A percentile compares a stretch with the other conserved stretches of the same genome.
Evolutionary conservation across 2,329 filamentous ascomycete genomes (phyloP).

Genomic region (Aspergillus jensenii): DNA sequence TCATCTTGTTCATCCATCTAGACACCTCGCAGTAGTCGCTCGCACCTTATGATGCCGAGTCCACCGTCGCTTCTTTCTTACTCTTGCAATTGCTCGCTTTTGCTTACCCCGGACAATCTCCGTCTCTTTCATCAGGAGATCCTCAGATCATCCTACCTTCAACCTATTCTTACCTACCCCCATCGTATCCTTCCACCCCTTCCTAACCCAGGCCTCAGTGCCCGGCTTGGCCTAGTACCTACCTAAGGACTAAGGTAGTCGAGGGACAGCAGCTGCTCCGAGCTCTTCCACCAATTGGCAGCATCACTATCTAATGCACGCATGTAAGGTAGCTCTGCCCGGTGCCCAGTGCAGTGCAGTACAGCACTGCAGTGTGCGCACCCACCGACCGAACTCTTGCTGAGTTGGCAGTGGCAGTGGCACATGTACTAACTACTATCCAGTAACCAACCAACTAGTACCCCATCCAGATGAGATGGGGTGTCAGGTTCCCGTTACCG

Average conservation of each 20-base stretch:
- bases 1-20: background rate
- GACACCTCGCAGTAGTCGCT: background rate
- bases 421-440: background rate
- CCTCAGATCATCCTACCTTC: background rate
- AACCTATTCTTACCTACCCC: too few species aligned
- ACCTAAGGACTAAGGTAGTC: too few species aligned
- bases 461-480: background rate
- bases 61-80: too few species aligned
- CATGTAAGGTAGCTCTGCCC: background rate
- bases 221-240: too few species aligned
- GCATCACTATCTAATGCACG: background rate
- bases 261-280: too few species aligned
- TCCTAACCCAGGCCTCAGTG: too few species aligned
- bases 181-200: background rate
- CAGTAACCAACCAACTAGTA: background rate
- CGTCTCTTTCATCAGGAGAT: background rate
- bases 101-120: background rate
- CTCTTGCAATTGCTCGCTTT: too few species aligned
- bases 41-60: too few species aligned
- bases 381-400: background rate
- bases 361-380: background rate
- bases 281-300: background rate
- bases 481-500: background rate
- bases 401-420: constrained; percentile 2
- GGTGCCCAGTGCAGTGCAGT: background rate